These are phyloP conservation scores for Petunia secreta DNA, from an alignment of 257 asterid species.

Conservation along the genomic window DNA sequence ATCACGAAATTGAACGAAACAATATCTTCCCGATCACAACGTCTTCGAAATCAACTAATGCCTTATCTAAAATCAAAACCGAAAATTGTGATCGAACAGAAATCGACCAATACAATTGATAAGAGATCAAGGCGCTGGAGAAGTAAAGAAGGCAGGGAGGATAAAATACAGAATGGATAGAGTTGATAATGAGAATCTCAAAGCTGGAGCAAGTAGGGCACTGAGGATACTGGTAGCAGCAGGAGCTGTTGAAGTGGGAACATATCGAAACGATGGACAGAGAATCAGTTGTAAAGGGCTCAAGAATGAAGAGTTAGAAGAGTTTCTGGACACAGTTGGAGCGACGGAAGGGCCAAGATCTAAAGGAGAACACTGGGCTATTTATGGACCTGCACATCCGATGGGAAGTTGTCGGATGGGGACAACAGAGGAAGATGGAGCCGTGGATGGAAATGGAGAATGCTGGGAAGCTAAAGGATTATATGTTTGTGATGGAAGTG, in stretches of 20 bases:
- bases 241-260: constrained; percentile 93
- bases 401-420: constrained; percentile 95
- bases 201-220: constrained; percentile 62
- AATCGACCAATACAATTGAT: constrained; percentile 15
- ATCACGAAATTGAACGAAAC: no score
- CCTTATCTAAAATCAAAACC: no score
- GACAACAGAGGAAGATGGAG: constrained; percentile 62
- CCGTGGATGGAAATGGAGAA: constrained; percentile 79
- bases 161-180: constrained; percentile 45
- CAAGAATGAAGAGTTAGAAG: constrained; percentile 57
- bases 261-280: constrained; percentile 82
- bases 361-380: constrained; percentile 54
- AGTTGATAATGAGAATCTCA: constrained; percentile 63
- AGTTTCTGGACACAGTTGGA: constrained; percentile 61
- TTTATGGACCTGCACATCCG: constrained; percentile 85
- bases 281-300: constrained; percentile 54
- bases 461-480: constrained; percentile 89
- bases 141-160: constrained; percentile 54
- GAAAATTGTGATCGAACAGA: no score
- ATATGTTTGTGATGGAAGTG: constrained; percentile 84
- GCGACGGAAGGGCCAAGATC: constrained; percentile 64
- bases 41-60: no score
- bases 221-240: constrained; percentile 76
- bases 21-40: no score
- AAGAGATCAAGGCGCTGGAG: constrained; percentile 73